Evolutionary conservation across 805 yeast species (phyloP).

Genomic region (Nakazawaea wickerhamii): DNA sequence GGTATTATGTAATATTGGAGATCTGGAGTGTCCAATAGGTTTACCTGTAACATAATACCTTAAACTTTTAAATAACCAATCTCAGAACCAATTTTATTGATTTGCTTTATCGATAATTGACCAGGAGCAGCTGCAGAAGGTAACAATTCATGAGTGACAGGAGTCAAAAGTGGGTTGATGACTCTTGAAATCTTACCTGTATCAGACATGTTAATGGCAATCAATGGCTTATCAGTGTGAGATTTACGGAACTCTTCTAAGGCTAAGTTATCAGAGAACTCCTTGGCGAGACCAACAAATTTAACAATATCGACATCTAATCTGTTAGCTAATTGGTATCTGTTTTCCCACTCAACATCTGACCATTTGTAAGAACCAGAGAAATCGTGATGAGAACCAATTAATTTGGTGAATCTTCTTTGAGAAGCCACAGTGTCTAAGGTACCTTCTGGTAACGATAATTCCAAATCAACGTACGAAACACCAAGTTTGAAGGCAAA

Average conservation of each 20-base stretch:
- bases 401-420: conserved; percentile 60
- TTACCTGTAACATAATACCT: conserved; percentile 72
- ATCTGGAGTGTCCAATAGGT: conserved; percentile 82
- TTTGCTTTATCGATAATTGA: conserved; percentile 60
- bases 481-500: conserved; percentile 75
- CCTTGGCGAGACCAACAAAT: conserved; percentile 73
- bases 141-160: conserved; percentile 69
- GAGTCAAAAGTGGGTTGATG: conserved; percentile 70
- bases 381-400: conserved; percentile 81
- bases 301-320: conserved; percentile 71
- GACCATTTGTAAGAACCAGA: conserved; percentile 60
- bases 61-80: conserved; percentile 61
- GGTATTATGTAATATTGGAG: conserved; percentile 82
- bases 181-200: conserved; percentile 77
- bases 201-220: conserved; percentile 79
- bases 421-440: conserved; percentile 44
- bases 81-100: conserved; percentile 48
- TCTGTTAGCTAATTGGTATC: conserved; percentile 60
- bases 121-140: conserved; percentile 79
- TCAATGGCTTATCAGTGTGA: conserved; percentile 57
- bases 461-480: conserved; percentile 75
- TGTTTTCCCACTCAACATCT: conserved; percentile 66
- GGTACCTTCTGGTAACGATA: conserved; percentile 56
- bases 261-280: conserved; percentile 59
- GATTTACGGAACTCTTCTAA: conserved; percentile 63